A percentile compares a stretch with the other conserved stretches of the same genome.
Evolutionary conservation across 2,329 filamentous ascomycete species (phyloP).

Genomic region (Pseudogymnoascus destructans): DNA sequence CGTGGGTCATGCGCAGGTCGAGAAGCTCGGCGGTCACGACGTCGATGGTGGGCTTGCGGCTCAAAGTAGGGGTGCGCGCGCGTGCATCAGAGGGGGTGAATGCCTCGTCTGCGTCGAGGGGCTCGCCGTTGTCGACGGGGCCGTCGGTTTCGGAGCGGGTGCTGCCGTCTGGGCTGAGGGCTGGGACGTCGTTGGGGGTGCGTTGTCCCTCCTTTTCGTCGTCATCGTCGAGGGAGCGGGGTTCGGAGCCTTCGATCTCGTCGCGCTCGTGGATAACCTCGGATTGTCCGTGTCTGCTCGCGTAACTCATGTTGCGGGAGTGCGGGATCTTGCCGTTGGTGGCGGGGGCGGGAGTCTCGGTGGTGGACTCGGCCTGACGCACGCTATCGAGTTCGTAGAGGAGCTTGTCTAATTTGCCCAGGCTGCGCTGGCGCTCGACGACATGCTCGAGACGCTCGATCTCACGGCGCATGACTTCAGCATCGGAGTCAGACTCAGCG

Average conservation of each 20-base stretch:
- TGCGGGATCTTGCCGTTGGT: slow-evolving; percentile 37
- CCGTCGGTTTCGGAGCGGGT: slow-evolving; percentile 23
- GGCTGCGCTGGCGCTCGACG: slow-evolving; percentile 83
- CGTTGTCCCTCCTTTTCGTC: slow-evolving; percentile 16
- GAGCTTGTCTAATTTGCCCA: slow-evolving; percentile 87
- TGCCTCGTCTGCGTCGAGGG: slow-evolving; percentile 28
- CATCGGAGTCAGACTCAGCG: slow-evolving; percentile 89
- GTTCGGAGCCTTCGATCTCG: slow-evolving; percentile 21
- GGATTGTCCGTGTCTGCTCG: slow-evolving; percentile 39
- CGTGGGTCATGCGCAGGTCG: slow-evolving; percentile 81
- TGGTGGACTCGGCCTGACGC: slow-evolving; percentile 34
- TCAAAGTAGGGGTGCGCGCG: not conserved
- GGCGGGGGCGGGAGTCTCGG: slow-evolving; percentile 24
- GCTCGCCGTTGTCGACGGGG: slow-evolving; percentile 25
- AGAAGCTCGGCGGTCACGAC: slow-evolving; percentile 83
- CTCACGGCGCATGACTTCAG: slow-evolving; percentile 92
- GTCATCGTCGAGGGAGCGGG: slow-evolving; percentile 15
- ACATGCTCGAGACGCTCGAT: slow-evolving; percentile 90
- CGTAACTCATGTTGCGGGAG: slow-evolving; percentile 39
- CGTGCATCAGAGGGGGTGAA: not conserved
- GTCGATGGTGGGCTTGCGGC: slow-evolving; percentile 33
- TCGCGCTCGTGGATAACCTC: slow-evolving; percentile 42
- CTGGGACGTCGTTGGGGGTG: not conserved
- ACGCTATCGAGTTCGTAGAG: slow-evolving; percentile 80
- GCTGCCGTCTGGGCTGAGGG: slow-evolving; percentile 14